phyloP scores from a whole-genome alignment of 2,329 filamentous ascomycete species.

The Bipolaris cookei region DNA sequence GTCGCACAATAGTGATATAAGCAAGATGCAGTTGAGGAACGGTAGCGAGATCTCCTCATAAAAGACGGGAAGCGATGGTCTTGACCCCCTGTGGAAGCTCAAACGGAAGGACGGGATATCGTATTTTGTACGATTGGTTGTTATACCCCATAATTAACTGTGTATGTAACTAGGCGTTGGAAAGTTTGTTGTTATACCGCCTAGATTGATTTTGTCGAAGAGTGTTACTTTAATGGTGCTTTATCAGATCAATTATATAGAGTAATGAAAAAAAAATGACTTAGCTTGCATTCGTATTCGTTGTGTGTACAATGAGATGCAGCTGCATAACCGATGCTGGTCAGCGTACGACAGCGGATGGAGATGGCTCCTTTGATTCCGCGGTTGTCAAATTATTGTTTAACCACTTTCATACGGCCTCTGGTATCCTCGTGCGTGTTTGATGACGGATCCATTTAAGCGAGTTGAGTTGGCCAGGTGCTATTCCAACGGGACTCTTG shows the following conservation, averaged over 20 bases:
- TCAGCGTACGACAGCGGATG: not conserved
- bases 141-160: conserved; percentile 18
- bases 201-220: not conserved
- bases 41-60: conserved; percentile 30
- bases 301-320: not conserved
- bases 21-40: conserved; percentile 34
- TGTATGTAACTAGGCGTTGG: conserved; percentile 10
- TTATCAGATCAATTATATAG: not conserved
- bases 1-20: conserved; percentile 45
- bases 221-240: not conserved
- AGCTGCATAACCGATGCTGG: not conserved
- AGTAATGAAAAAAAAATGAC: not conserved
- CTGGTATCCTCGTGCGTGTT: too few relatives aligned
- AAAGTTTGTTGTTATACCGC: not conserved
- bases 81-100: not conserved
- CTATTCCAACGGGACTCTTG: too few relatives aligned
- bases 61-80: not conserved
- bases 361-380: not conserved
- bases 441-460: too few relatives aligned
- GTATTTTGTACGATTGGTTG: conserved; percentile 1
- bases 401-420: not conserved
- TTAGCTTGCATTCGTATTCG: not conserved
- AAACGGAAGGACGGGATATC: not conserved
- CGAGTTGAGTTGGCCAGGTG: too few relatives aligned
- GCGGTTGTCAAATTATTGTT: not conserved